Evolutionary conservation across 169 alveolate species (phyloP).

Genomic region (Plasmodium gaboni): DNA sequence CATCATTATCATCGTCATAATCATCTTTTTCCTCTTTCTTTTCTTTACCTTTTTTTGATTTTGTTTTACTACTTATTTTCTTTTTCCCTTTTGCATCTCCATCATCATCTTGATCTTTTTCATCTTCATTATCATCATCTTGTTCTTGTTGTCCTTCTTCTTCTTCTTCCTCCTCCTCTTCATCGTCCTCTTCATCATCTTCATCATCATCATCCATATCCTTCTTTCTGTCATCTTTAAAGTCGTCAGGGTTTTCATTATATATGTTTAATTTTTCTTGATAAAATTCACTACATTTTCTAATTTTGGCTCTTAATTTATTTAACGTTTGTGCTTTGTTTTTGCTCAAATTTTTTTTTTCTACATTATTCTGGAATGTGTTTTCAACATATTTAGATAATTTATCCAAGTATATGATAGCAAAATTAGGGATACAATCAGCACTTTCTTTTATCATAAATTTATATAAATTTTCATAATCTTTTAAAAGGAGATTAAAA

Average conservation of each 20-base stretch:
- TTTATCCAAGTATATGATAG: slow-evolving; percentile 81
- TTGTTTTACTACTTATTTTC: slow-evolving; percentile 22
- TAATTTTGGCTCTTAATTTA: slow-evolving; percentile 86
- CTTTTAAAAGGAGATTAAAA: slow-evolving; percentile 84
- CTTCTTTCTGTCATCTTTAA: slow-evolving; percentile 78
- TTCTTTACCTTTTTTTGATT: slow-evolving; percentile 81
- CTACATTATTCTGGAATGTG: slow-evolving; percentile 82
- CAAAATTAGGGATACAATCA: slow-evolving; percentile 80
- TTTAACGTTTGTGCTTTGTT: slow-evolving; percentile 88
- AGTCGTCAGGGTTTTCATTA: slow-evolving; percentile 85
- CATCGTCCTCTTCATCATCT: slow-evolving; percentile 65
- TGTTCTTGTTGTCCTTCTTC: slow-evolving; percentile 52
- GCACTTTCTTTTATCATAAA: slow-evolving; percentile 85
- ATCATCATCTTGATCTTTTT: background rate
- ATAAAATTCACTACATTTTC: slow-evolving; percentile 88
- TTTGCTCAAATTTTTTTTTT: slow-evolving; percentile 86
- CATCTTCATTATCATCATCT: slow-evolving; percentile 10
- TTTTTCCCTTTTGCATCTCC: slow-evolving; percentile 39
- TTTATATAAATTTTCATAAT: slow-evolving; percentile 85
- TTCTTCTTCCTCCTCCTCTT: slow-evolving; percentile 73
- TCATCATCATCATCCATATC: slow-evolving; percentile 82
- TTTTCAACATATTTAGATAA: slow-evolving; percentile 69
- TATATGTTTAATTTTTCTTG: slow-evolving; percentile 83
- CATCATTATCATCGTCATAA: too few species aligned
- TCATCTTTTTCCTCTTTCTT: slow-evolving; percentile 83